A percentile compares a stretch with the other conserved stretches of the same genome.
Evolutionary conservation across 352 stramenopile species (phyloP).

Genomic region (Pythium oligandrum): DNA sequence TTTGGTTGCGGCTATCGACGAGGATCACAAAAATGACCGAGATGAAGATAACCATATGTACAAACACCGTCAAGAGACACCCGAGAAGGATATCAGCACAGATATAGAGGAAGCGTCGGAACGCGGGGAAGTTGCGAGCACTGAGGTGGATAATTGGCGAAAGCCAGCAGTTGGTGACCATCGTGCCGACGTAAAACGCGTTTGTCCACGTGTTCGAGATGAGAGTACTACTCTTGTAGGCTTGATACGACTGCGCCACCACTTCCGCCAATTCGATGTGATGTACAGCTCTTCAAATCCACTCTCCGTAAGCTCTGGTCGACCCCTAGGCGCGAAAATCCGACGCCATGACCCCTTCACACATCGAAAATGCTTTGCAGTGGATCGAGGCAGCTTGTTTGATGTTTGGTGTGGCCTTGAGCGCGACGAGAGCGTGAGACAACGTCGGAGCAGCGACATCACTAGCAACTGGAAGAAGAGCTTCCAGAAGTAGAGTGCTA

Average conservation of each 20-base stretch:
- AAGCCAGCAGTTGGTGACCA: conserved; percentile 19
- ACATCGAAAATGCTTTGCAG: not conserved
- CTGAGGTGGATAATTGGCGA: conserved; percentile 12
- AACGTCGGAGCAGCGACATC: not conserved
- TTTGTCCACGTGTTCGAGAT: conserved; percentile 15
- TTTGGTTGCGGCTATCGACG: not conserved
- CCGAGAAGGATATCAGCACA: conserved; percentile 17
- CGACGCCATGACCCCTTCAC: not conserved
- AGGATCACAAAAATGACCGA: conserved; percentile 4
- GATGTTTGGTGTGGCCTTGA: too few relatives aligned
- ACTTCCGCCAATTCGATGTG: conserved; percentile 13
- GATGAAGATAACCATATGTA: conserved; percentile 14
- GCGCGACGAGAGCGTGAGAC: not conserved
- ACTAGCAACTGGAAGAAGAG: not conserved
- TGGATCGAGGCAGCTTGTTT: not conserved
- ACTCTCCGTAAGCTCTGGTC: conserved; percentile 1
- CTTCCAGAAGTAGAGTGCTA: conserved; percentile 1
- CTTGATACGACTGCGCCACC: conserved; percentile 14
- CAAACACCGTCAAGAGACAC: conserved; percentile 10
- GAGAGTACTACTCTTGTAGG: conserved; percentile 16
- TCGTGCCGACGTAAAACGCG: conserved; percentile 7
- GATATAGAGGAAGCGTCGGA: conserved; percentile 19
- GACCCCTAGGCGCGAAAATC: not conserved
- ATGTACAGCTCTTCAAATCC: conserved; percentile 15
- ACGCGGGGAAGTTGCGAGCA: not conserved